Evolutionary conservation across 305 asterid species (phyloP).

Genomic region (Nicotiana rustica): DNA sequence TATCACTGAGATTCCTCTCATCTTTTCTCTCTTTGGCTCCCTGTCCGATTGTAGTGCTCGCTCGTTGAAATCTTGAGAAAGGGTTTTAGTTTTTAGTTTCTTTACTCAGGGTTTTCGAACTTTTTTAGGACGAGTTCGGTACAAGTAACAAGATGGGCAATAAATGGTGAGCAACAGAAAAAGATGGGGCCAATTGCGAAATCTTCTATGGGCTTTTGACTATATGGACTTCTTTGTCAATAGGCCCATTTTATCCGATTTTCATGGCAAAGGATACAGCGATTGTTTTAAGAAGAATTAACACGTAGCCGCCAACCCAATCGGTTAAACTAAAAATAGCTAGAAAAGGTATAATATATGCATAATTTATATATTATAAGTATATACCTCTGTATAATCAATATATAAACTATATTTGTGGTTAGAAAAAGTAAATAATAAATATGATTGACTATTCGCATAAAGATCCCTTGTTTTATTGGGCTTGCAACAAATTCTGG

Average conservation of each 20-base stretch:
- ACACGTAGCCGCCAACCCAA: no score
- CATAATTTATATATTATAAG: no score
- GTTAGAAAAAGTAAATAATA: no score
- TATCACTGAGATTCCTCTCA: slow-evolving; percentile 52
- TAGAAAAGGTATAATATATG: no score
- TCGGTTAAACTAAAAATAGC: no score
- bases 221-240: not conserved
- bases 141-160: not conserved
- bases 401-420: no score
- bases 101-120: not conserved
- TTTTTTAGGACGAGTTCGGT: not conserved
- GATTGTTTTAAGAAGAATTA: not conserved
- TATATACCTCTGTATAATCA: no score
- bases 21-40: slow-evolving; percentile 30
- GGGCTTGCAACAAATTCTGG: not conserved
- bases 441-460: no score
- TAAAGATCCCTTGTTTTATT: no score
- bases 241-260: not conserved
- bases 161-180: not conserved
- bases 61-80: not conserved
- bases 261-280: not conserved
- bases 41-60: not conserved
- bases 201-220: not conserved
- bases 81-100: not conserved
- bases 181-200: not conserved